Base-by-base conservation (phyloP, 192 early-diverging fungal species). In the Coemansia sp. region DNA sequence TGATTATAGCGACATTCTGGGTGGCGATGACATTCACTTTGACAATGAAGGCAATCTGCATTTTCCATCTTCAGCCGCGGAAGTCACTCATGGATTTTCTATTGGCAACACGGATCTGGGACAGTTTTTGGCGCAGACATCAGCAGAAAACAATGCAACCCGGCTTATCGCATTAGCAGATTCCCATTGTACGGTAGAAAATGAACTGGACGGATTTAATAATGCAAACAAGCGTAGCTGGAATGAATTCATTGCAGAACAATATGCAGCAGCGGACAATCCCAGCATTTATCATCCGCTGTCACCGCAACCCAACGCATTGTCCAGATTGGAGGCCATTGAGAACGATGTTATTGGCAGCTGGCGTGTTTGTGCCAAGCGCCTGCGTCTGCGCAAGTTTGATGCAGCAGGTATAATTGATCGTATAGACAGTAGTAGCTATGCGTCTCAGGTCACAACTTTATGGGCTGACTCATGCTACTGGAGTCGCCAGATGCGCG, bases 381-480 rank as follows among this genome's bases (percentile, higher is more conserved):
- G 57, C 16, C 36, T 21, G 21, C 45, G 49, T 13, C 18, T 23
- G 18, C 16, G 49, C 23, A 50, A 11, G 14, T 4, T 26, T 26
- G 23, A 26, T 26, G 23, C 23, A 26, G 23, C 23, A 26, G 4
- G 23, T 4, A 4, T 26, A 26, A 26, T 26, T 26, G 23, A 26
- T 4, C 23, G 23, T 4, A 4, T 26, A 26, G 46, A 37, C 2
- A 33, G 13, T 3, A 16, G 3, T 19, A 59, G 52, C 4, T 62
- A 59, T 37, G 50, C 43, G 43, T 30, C 2, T 14, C 51, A 42
- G 0, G 42, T 73, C 9, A 39, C 60, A 7, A 21, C 50, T 1
- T 57, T 74, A 42, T 74, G 71, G 71, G 51, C 47, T 13, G 16
- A 19, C 14, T 59, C 71, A 12, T 74, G 71, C 48, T 47, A 52